Evolutionary conservation across 1,284 basidiomycete species (phyloP), one percentile per base, ranked within the genome.

Genomic region (Irpex rosettiformis): DNA sequence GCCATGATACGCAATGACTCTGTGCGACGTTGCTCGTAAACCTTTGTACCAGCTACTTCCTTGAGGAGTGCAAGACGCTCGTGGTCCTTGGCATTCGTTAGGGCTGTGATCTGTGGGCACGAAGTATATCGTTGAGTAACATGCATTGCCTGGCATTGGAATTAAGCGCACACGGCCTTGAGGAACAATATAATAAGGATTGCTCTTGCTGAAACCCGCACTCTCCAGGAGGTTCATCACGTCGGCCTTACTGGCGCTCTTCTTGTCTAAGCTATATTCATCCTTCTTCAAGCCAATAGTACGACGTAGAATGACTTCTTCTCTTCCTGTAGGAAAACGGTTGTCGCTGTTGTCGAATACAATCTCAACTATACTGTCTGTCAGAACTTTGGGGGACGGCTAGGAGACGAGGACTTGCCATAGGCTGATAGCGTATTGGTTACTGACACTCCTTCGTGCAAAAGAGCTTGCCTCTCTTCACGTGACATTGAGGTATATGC

Each of bases 231-330:
- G 78, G 69, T 93, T 96, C 93, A 96, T 96, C 24, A 99, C 94
- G 67, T 99, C 97, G 4, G 94, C 95, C 73, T 98, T 98, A 73
- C 88, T 93, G 0, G 93, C 91, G 62, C 89, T 93, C 77, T 98
- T 98, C 76, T 92, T 89, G 76, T 99, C 97, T 49, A 99, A 80
- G 64, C 91, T 93, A 77, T 98, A 99, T 75, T 99, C 97, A 70
- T 99, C 97, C 78, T 99, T 99, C 80, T 99, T 98, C 53, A 95
- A 75, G 62, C 97, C 97, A 60, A 99, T 98, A 1, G 97, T 99
- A 45, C 95, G 83, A 4, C 95, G 84, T 3, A 98, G 80, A 37
- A 93, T 86, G 40, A 96, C 84, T 62, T 94, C 93, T 1, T 92
- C 87, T 55, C 89, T 85, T 22, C 90, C 89, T 6, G 93, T 95